A percentile compares a stretch with the other conserved stretches of the same genome.
phyloP scores from a whole-genome alignment of 257 asterid species.

The Linderniella brevidens region DNA sequence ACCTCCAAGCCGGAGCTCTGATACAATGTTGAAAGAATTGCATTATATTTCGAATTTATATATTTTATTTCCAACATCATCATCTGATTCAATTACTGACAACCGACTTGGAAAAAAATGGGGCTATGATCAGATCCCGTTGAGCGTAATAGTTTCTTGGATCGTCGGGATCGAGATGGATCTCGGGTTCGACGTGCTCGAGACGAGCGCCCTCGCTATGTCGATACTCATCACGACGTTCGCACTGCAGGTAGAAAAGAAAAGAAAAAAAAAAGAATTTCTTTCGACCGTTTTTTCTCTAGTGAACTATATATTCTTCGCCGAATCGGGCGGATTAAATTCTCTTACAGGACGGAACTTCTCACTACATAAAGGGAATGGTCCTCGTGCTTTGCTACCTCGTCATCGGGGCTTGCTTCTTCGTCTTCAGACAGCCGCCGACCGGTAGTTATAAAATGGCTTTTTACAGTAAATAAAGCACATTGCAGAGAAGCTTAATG shows the following conservation, averaged over 20 bases:
- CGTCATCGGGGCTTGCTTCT: constrained; percentile 61
- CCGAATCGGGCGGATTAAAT: background rate
- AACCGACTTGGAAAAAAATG: too few relatives aligned
- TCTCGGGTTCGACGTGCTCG: constrained; percentile 45
- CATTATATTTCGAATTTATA: background rate
- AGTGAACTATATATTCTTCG: background rate
- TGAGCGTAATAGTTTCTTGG: constrained; percentile 54
- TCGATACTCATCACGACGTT: constrained; percentile 55
- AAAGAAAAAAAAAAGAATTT: background rate
- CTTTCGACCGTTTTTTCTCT: background rate
- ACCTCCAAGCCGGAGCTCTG: too few relatives aligned
- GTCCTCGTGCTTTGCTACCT: constrained; percentile 62
- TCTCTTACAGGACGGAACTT: constrained; percentile 65
- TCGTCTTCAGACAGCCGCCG: constrained; percentile 6
- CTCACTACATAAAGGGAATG: constrained; percentile 81
- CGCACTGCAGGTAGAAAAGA: constrained; percentile 41
- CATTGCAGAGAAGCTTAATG: too few relatives aligned
- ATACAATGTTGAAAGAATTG: too few relatives aligned
- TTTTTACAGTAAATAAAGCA: too few relatives aligned
- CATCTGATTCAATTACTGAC: too few relatives aligned
- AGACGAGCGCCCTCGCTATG: constrained; percentile 48
- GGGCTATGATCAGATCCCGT: constrained; percentile 31
- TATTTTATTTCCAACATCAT: too few relatives aligned
- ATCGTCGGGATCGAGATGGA: constrained; percentile 50
- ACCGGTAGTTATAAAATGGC: too few relatives aligned